Evolutionary conservation across 495 filamentous ascomycete genomes (phyloP).

Genomic region (Xylaria cubensis): DNA sequence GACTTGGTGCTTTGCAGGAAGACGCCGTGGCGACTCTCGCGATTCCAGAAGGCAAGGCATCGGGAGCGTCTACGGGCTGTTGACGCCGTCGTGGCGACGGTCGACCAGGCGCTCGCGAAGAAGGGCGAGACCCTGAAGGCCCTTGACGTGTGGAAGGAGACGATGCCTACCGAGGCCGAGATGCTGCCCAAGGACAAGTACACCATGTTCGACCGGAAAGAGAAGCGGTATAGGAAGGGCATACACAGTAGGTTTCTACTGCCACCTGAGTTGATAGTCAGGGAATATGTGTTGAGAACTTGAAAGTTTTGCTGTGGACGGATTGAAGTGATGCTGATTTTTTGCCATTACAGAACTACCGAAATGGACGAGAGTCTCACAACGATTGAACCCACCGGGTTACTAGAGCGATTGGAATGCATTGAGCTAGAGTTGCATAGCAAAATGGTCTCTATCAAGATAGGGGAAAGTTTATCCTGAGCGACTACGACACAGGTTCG

Average conservation of each 20-base stretch:
- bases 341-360: conserved; percentile 69
- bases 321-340: conserved; percentile 33
- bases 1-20: conserved; percentile 67
- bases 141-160: conserved; percentile 85
- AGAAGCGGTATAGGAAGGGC: conserved; percentile 92
- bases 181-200: conserved; percentile 98
- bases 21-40: conserved; percentile 94
- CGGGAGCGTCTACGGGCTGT: conserved; percentile 84
- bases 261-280: too few species aligned
- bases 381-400: conserved; percentile 91
- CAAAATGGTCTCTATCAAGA: background rate
- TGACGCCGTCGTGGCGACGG: conserved; percentile 77
- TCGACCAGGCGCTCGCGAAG: conserved; percentile 77
- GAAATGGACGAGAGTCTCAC: conserved; percentile 95
- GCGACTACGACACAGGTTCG: background rate
- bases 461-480: background rate
- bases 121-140: conserved; percentile 71
- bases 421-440: conserved; percentile 3
- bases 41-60: conserved; percentile 87
- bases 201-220: conserved; percentile 95
- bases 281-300: background rate
- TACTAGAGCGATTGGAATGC: conserved; percentile 62
- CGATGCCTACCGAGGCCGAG: conserved; percentile 96
- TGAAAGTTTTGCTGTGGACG: background rate
- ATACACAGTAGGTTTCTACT: conserved; percentile 81